A percentile compares a stretch with the other conserved stretches of the same genome.
Evolutionary conservation across 2,329 filamentous ascomycete species (phyloP).

Genomic region (Colletotrichum spaethianum): DNA sequence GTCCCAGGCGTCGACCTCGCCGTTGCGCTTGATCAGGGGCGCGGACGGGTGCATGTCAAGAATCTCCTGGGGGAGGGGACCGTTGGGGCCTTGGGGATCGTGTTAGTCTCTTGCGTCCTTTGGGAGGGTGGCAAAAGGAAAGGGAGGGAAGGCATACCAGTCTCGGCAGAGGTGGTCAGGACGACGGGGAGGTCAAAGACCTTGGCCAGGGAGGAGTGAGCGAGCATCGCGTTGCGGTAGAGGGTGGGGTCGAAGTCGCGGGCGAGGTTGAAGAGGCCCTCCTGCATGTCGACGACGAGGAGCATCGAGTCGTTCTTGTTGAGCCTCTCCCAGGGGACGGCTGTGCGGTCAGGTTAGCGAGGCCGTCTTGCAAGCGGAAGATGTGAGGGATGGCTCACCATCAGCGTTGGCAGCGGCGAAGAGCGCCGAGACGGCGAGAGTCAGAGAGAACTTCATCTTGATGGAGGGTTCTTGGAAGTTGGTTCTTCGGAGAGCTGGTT

Average conservation of each 20-base stretch:
- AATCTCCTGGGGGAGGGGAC: slow-evolving; percentile 79
- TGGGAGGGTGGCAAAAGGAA: rapidly evolving
- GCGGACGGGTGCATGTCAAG: slow-evolving; percentile 76
- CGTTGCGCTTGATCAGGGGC: slow-evolving; percentile 76
- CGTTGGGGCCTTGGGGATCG: slow-evolving; percentile 73
- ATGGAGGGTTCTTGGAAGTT: background rate
- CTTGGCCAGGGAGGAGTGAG: slow-evolving; percentile 76
- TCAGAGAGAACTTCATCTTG: slow-evolving; percentile 41
- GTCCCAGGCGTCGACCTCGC: slow-evolving; percentile 85
- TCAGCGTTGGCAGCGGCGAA: slow-evolving; percentile 34
- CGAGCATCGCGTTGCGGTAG: slow-evolving; percentile 77
- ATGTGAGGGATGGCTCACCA: background rate
- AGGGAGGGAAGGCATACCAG: slow-evolving; percentile 49
- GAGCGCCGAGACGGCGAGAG: slow-evolving; percentile 38
- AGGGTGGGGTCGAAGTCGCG: slow-evolving; percentile 77
- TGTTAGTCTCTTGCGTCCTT: slow-evolving; percentile 14
- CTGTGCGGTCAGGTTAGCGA: slow-evolving; percentile 25
- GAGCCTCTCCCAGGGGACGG: slow-evolving; percentile 51
- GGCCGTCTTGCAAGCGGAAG: background rate
- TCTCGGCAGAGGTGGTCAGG: slow-evolving; percentile 78
- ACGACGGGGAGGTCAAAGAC: slow-evolving; percentile 79
- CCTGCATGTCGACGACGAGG: slow-evolving; percentile 55
- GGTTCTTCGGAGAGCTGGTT: slow-evolving; percentile 4
- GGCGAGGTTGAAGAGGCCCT: slow-evolving; percentile 58
- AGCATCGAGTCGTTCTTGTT: slow-evolving; percentile 53